Percentiles rank a stretch among this genome's conserved stretches.
These are phyloP conservation scores for Talaromyces funiculosus DNA, from an alignment of 2,329 filamentous ascomycete genomes.

Conservation along the genomic window DNA sequence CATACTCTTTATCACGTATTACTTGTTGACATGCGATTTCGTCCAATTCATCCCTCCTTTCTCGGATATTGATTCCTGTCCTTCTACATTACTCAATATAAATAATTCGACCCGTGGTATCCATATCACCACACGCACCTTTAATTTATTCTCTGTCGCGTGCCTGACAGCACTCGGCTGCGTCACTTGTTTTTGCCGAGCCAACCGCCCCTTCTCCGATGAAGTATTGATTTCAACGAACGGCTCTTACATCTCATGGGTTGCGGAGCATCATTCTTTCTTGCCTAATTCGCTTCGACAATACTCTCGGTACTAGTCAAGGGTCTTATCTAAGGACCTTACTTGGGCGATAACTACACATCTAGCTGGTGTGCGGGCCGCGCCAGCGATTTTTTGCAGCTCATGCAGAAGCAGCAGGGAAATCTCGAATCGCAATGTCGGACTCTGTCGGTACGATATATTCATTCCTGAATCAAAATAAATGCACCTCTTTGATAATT, in stretches of 20 bases:
- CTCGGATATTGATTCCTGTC: background rate
- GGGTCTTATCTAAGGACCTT: background rate
- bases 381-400: conserved; percentile 23
- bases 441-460: conserved; percentile 42
- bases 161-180: background rate
- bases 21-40: background rate
- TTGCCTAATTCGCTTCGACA: background rate
- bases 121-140: background rate
- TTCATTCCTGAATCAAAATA: background rate
- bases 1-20: background rate
- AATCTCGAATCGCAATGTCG: conserved; percentile 34
- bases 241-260: background rate
- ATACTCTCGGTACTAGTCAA: background rate
- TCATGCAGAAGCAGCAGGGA: conserved; percentile 25
- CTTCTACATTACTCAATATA: background rate
- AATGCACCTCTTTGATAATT: no score
- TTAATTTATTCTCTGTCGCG: background rate
- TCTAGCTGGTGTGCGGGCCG: conserved; percentile 9
- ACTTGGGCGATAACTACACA: background rate
- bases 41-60: background rate
- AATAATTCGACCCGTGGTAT: background rate
- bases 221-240: background rate
- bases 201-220: background rate
- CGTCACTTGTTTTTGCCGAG: background rate
- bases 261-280: background rate